These are phyloP conservation scores for Tetraselmis striata DNA, from an alignment of 139 green algal genomes.

Conservation along the genomic window DNA sequence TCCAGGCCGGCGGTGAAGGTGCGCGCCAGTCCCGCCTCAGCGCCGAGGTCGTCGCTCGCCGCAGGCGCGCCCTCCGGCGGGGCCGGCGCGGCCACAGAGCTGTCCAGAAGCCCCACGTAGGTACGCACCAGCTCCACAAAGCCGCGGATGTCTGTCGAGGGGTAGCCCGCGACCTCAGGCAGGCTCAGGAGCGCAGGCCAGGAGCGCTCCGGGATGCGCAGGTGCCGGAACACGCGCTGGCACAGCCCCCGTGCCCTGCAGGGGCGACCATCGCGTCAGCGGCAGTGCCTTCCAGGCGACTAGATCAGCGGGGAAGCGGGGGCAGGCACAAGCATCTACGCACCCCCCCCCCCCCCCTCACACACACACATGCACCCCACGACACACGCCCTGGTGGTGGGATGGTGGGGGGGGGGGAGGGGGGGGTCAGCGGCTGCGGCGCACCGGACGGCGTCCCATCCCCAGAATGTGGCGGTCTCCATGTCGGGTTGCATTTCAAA, in stretches of 20 bases:
- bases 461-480: constrained; percentile 51
- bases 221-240: constrained; percentile 33
- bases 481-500: constrained; percentile 10
- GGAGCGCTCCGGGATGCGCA: constrained; percentile 20
- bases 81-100: neutral
- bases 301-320: too few species aligned
- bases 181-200: constrained; percentile 38
- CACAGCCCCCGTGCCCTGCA: constrained; percentile 34
- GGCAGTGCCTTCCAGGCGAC: too few species aligned
- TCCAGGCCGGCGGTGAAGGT: neutral
- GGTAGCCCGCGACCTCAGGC: constrained; percentile 25
- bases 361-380: too few species aligned
- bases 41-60: neutral
- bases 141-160: constrained; percentile 1
- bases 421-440: neutral
- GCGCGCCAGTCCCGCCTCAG: too few species aligned
- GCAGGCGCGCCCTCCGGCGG: neutral
- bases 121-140: neutral
- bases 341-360: too few species aligned
- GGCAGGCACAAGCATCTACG: too few species aligned
- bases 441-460: constrained; percentile 39
- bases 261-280: too few species aligned
- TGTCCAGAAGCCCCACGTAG: neutral
- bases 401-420: too few species aligned
- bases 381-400: too few species aligned